Conservation (phyloP, 305 asterid species). For the Galium porrigens region DNA sequence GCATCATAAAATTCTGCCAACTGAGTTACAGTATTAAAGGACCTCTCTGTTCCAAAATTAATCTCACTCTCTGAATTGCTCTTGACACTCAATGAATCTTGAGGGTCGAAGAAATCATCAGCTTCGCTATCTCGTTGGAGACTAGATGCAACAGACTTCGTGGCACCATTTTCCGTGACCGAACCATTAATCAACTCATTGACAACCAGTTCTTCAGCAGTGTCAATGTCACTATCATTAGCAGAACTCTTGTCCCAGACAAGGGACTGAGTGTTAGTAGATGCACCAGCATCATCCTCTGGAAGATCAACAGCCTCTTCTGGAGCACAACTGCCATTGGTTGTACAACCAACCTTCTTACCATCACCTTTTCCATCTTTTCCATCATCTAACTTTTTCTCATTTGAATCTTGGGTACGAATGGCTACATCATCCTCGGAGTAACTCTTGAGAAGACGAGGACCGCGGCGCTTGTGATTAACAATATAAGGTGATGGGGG, state of each 20-base stretch:
- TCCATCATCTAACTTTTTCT: slow-evolving; percentile 27
- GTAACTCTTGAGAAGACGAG: slow-evolving; percentile 66
- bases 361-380: slow-evolving; percentile 21
- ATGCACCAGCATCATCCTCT: slow-evolving; percentile 15
- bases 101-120: slow-evolving; percentile 51
- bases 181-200: slow-evolving; percentile 20
- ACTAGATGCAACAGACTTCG: slow-evolving; percentile 24
- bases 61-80: slow-evolving; percentile 49
- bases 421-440: slow-evolving; percentile 55
- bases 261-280: slow-evolving; percentile 17
- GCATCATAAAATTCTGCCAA: slow-evolving; percentile 81
- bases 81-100: slow-evolving; percentile 42
- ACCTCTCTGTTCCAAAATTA: slow-evolving; percentile 33
- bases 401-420: slow-evolving; percentile 23
- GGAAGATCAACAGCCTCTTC: slow-evolving; percentile 18
- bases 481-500: slow-evolving; percentile 78
- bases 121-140: slow-evolving; percentile 29
- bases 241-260: slow-evolving; percentile 21
- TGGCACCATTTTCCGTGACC: slow-evolving; percentile 23
- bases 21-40: slow-evolving; percentile 37
- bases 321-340: slow-evolving; percentile 20
- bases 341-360: slow-evolving; percentile 18
- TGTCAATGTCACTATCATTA: slow-evolving; percentile 18
- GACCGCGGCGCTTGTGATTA: slow-evolving; percentile 88
- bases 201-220: slow-evolving; percentile 19